Percentiles rank a stretch among this genome's conserved stretches.
These are phyloP conservation scores for Avena eriantha DNA, from an alignment of 176 grass and related monocot genomes.

Conservation along the genomic window DNA sequence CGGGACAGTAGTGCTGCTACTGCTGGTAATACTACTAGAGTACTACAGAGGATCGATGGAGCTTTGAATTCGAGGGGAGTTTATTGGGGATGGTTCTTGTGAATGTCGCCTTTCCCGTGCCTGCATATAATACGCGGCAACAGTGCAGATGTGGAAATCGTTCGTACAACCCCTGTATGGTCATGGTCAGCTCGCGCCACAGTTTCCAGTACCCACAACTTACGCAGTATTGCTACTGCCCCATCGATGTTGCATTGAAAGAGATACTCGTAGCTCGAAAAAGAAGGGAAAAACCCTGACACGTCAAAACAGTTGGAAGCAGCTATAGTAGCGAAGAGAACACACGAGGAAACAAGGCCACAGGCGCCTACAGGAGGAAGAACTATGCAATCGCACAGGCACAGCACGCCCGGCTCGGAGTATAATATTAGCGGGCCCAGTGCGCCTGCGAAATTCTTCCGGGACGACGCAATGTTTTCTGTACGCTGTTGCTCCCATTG, in stretches of 20 bases:
- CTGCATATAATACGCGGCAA: not conserved
- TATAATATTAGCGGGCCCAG: slow-evolving; percentile 2
- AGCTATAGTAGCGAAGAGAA: not conserved
- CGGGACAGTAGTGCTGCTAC: not conserved
- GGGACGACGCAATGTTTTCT: not conserved
- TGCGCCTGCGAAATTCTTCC: not conserved
- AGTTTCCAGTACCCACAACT: not conserved
- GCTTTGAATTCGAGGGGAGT: not conserved
- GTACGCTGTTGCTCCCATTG: too few species aligned
- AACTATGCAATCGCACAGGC: not conserved
- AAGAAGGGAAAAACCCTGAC: too few species aligned
- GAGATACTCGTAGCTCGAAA: too few species aligned
- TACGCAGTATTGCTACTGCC: not conserved
- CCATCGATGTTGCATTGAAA: not conserved
- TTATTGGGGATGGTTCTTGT: slow-evolving; percentile 12
- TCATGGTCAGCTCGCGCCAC: not conserved
- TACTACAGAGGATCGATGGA: not conserved
- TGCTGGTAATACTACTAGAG: not conserved
- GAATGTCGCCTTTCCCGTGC: slow-evolving; percentile 21
- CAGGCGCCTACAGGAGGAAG: not conserved
- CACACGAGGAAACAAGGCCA: not conserved
- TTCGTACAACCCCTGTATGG: not conserved
- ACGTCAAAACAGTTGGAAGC: not conserved
- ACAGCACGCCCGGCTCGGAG: not conserved
- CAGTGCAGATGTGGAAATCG: not conserved